Evolutionary conservation across 2,329 filamentous ascomycete species (phyloP).

Genomic region (Immersiporthe knoxdaviesiana): DNA sequence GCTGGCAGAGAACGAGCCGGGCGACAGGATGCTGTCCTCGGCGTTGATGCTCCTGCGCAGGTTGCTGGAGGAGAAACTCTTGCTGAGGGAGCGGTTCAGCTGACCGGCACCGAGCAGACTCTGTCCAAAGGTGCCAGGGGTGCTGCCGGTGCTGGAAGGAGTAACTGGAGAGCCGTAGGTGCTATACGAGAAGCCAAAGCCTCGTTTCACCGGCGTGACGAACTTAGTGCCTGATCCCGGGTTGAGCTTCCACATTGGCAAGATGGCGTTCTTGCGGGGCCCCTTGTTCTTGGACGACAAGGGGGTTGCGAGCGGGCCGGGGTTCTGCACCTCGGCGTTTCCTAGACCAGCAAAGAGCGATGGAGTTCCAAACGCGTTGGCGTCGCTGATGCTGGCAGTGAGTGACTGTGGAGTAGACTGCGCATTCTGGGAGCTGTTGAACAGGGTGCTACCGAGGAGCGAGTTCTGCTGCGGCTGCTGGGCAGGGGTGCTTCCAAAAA

Average conservation of each 20-base stretch:
- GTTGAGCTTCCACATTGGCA: slow-evolving; percentile 87
- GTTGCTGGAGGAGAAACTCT: slow-evolving; percentile 87
- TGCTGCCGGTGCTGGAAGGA: slow-evolving; percentile 68
- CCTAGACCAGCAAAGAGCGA: slow-evolving; percentile 80
- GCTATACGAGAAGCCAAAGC: slow-evolving; percentile 92
- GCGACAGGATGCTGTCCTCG: slow-evolving; percentile 84
- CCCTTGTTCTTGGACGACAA: slow-evolving; percentile 75
- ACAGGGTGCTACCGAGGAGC: slow-evolving; percentile 57
- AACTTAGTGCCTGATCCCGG: slow-evolving; percentile 79
- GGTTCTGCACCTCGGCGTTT: slow-evolving; percentile 66
- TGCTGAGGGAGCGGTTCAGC: slow-evolving; percentile 73
- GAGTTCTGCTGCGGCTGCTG: slow-evolving; percentile 55
- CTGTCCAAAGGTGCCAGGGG: slow-evolving; percentile 67
- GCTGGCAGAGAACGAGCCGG: slow-evolving; percentile 79
- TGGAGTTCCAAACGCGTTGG: slow-evolving; percentile 87
- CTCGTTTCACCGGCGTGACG: slow-evolving; percentile 81
- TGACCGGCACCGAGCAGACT: slow-evolving; percentile 68
- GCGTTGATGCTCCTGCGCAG: slow-evolving; percentile 79
- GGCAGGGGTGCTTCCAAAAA: slow-evolving; percentile 52
- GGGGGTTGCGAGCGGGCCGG: slow-evolving; percentile 90
- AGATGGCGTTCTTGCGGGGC: slow-evolving; percentile 75
- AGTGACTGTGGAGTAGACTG: slow-evolving; percentile 64
- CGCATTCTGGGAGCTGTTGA: slow-evolving; percentile 57
- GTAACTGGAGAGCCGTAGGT: slow-evolving; percentile 83
- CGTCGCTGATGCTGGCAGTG: slow-evolving; percentile 78